Evolutionary conservation across 352 stramenopile species (phyloP).

Genomic region (Pythium phragmitis): DNA sequence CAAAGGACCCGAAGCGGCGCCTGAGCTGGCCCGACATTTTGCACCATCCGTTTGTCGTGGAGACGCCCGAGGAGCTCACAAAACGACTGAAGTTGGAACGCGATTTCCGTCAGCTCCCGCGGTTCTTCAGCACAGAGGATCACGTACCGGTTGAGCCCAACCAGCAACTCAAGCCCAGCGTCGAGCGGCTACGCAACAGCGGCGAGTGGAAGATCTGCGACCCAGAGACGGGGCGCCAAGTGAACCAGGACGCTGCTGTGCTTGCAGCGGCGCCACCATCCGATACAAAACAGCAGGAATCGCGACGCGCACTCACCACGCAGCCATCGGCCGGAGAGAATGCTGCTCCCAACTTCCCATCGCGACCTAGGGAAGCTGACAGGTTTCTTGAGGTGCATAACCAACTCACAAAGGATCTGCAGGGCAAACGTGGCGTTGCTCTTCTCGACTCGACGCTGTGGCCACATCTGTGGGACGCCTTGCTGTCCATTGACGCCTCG

Average conservation of each 20-base stretch:
- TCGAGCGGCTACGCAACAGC: conserved; percentile 68
- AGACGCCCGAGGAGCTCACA: conserved; percentile 70
- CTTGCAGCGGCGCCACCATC: not conserved
- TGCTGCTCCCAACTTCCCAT: not conserved
- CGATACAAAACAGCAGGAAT: conserved; percentile 13
- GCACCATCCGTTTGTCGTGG: conserved; percentile 86
- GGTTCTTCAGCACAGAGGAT: conserved; percentile 65
- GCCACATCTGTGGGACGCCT: conserved; percentile 4
- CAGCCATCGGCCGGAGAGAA: not conserved
- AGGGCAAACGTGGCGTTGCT: conserved; percentile 23
- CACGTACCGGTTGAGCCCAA: conserved; percentile 31
- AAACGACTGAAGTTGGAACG: conserved; percentile 51
- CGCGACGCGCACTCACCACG: not conserved
- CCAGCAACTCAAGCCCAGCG: conserved; percentile 51
- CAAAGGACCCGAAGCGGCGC: conserved; percentile 85
- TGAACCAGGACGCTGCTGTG: conserved; percentile 15
- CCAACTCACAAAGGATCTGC: conserved; percentile 29
- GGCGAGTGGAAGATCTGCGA: conserved; percentile 89
- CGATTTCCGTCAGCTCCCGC: conserved; percentile 56
- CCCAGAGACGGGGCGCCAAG: conserved; percentile 57
- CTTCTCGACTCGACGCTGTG: conserved; percentile 21
- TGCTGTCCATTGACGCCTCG: not conserved
- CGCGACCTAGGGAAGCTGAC: not conserved
- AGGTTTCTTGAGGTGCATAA: conserved; percentile 29
- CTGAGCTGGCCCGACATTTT: conserved; percentile 91